Evolutionary conservation across 768 basidiomycete genomes (phyloP).

Genomic region (Trametes gibbosa): DNA sequence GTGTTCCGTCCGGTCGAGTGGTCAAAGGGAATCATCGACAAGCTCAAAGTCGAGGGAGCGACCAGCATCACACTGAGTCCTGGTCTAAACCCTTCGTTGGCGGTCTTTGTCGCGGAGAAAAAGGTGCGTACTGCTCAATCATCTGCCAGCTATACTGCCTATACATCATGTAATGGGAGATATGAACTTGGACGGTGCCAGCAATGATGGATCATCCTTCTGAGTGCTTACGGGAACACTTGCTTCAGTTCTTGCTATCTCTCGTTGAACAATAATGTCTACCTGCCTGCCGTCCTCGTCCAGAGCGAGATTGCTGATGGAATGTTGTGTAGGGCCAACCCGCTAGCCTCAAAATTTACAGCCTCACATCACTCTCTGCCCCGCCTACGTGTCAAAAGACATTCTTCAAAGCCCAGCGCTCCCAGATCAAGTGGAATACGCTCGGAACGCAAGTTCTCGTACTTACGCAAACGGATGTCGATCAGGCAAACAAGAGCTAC

Average conservation of each 20-base stretch:
- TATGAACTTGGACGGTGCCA: no score
- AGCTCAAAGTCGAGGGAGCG: slow-evolving; percentile 82
- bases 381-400: slow-evolving; percentile 85
- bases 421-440: slow-evolving; percentile 94
- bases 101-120: slow-evolving; percentile 91
- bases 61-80: slow-evolving; percentile 75
- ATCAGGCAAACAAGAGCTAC: slow-evolving; percentile 95
- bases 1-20: slow-evolving; percentile 80
- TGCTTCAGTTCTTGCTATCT: no score
- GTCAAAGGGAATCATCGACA: slow-evolving; percentile 76
- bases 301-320: not conserved
- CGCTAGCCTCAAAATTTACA: slow-evolving; percentile 82
- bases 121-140: slow-evolving; percentile 50
- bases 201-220: no score
- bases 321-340: slow-evolving; percentile 65
- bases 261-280: no score
- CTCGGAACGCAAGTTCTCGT: slow-evolving; percentile 90
- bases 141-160: not conserved
- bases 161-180: not conserved
- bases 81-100: slow-evolving; percentile 84
- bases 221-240: no score
- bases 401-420: slow-evolving; percentile 94
- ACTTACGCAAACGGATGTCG: slow-evolving; percentile 94
- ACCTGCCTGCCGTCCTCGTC: no score
- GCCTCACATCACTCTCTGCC: slow-evolving; percentile 56